A percentile compares a stretch with the other conserved stretches of the same genome.
phyloP scores from a whole-genome alignment of 139 green algal species.

The Edaphochlamys debaryana region DNA sequence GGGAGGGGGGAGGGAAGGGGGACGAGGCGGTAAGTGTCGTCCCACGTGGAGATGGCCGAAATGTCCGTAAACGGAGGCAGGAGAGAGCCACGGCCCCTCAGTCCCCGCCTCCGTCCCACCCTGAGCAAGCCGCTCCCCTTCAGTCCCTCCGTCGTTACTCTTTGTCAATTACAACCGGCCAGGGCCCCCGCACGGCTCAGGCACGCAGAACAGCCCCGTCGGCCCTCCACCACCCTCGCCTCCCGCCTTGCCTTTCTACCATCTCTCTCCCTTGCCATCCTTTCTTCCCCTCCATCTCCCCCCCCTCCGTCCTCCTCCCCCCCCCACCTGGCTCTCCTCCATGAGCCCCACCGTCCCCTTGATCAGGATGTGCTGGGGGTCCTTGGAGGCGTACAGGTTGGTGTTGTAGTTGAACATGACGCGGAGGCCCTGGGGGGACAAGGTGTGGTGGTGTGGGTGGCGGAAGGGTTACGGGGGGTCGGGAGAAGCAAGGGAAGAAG shows the following conservation, averaged over 20 bases:
- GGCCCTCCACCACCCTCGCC: not conserved
- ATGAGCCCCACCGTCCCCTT: constrained; percentile 29
- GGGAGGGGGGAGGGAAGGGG: too few relatives aligned
- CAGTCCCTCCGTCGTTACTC: too few relatives aligned
- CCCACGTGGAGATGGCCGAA: too few relatives aligned
- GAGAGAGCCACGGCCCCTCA: too few relatives aligned
- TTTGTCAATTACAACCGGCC: too few relatives aligned
- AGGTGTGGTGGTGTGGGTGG: too few relatives aligned
- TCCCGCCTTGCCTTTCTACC: not conserved
- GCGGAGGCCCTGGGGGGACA: constrained; percentile 27
- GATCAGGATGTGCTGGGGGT: not conserved
- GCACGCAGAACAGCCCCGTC: too few relatives aligned
- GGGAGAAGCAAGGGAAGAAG: not conserved
- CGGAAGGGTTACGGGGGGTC: not conserved
- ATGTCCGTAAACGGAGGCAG: too few relatives aligned
- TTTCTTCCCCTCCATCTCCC: not conserved
- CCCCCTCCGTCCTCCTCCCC: not conserved
- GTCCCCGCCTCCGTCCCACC: too few relatives aligned
- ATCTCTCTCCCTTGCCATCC: not conserved
- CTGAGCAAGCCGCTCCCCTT: too few relatives aligned
- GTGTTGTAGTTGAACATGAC: constrained; percentile 42
- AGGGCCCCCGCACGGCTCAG: too few relatives aligned
- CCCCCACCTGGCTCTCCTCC: not conserved
- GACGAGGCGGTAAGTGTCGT: too few relatives aligned
- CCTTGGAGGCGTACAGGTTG: constrained; percentile 34